Evolutionary conservation across 345 rosid genomes (phyloP).

Genomic region (Isatis tinctoria): DNA sequence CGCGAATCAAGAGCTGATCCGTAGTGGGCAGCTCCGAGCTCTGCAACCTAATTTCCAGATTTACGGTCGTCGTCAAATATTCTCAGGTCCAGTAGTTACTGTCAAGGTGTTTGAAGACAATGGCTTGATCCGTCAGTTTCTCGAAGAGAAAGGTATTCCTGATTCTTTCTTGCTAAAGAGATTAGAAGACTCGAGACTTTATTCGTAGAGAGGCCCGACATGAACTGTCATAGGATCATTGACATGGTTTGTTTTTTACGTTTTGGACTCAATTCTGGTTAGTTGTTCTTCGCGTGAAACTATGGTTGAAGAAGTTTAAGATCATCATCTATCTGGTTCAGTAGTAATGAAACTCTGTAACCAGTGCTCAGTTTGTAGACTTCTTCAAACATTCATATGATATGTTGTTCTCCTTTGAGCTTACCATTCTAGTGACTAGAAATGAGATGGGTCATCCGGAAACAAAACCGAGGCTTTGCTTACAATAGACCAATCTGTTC

Average conservation of each 20-base stretch:
- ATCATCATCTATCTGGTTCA: neutral
- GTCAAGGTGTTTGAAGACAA: slow-evolving; percentile 83
- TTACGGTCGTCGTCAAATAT: slow-evolving; percentile 74
- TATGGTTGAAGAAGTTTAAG: neutral
- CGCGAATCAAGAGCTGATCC: slow-evolving; percentile 69
- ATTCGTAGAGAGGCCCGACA: neutral
- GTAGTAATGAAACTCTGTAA: neutral
- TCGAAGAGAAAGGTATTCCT: slow-evolving; percentile 60
- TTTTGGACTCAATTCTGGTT: neutral
- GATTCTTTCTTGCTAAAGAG: neutral
- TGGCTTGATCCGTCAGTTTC: slow-evolving; percentile 71
- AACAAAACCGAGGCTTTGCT: neutral
- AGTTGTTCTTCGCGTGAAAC: neutral
- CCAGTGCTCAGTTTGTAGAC: neutral
- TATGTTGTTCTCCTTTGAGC: no score
- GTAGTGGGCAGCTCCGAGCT: slow-evolving; percentile 76
- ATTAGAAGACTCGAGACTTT: neutral
- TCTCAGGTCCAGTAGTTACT: slow-evolving; percentile 75
- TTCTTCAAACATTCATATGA: neutral
- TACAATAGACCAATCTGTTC: neutral
- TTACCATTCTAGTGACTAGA: neutral
- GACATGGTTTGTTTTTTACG: neutral
- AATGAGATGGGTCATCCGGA: no score
- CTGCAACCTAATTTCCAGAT: slow-evolving; percentile 70
- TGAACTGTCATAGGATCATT: neutral